Base-by-base conservation (phyloP, 768 basidiomycete genomes). In the Pleurotus cornucopiae region DNA sequence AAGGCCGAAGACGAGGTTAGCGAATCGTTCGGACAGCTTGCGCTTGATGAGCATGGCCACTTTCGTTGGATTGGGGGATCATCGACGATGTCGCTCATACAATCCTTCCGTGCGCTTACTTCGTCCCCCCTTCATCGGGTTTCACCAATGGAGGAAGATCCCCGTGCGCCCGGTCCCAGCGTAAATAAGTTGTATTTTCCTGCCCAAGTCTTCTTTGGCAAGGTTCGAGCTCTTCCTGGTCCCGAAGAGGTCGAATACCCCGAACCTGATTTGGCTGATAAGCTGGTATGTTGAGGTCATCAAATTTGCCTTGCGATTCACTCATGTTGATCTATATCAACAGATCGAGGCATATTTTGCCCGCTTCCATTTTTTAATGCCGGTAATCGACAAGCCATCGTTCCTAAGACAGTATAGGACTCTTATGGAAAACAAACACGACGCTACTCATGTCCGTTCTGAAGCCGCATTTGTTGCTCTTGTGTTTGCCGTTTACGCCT, bases 61-160 rank as follows among this genome's bases (percentile, higher is more conserved):
- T 84, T 90, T 81, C 84, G 91, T 57, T 94, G 91, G 91, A 93
- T 94, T 62, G 91, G 91, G 41, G 89, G 91, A 52, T 93, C 92
- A 4, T 93, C 91, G 13, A 91, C 91, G 18, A 92, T 94, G 91
- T 90, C 91, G 5, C 80, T 94, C 62, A 91, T 94, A 47, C 91
- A 93, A 66, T 91, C 90, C 4, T 93, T 94, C 75, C 84, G 82
- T 59, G 83, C 87, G 45, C 71, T 87, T 60, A 90, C 88, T 20
- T 80, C 87, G 44, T 84, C 84, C 26, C 88, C 88, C 5, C 73
- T 88, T 18, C 82, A 87, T 65, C 88, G 88, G 57, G 81, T 88
- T 56, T 92, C 90, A 6, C 89, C 89, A 38, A 88, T 86, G 84
- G 88, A 90, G 59, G 89, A 91, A 63, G 91, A 91, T 67, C 86